Evolutionary conservation across 345 rosid genomes (phyloP).

Genomic region (Eucalyptus polybractea): DNA sequence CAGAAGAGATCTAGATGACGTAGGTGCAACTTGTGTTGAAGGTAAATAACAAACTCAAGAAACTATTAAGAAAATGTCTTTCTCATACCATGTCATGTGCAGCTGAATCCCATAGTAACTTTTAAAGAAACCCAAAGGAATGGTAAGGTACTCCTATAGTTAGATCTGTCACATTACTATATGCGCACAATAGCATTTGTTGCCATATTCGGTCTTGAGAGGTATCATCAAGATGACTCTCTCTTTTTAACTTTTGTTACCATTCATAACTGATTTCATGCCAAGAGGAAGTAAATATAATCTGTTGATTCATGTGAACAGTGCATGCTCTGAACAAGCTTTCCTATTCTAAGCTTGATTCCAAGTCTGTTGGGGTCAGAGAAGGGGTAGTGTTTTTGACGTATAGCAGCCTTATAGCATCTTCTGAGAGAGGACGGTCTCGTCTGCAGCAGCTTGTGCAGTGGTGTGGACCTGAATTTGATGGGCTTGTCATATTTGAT

Average conservation of each 20-base stretch:
- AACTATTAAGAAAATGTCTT: not conserved
- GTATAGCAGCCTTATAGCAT: constrained; percentile 96
- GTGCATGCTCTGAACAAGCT: constrained; percentile 97
- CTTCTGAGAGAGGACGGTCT: constrained; percentile 98
- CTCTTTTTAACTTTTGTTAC: not conserved
- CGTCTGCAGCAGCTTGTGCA: constrained; percentile 98
- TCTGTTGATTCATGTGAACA: constrained; percentile 20
- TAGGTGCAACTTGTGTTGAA: constrained; percentile 70
- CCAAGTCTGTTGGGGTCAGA: constrained; percentile 77
- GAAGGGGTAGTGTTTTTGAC: constrained; percentile 94
- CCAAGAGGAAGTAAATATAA: not conserved
- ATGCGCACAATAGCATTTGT: not conserved
- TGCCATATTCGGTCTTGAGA: not conserved
- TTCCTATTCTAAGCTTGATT: constrained; percentile 95
- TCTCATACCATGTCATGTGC: not conserved
- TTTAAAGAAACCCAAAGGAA: not conserved
- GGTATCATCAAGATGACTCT: not conserved
- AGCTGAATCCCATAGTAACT: not conserved
- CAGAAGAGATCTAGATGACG: constrained; percentile 97
- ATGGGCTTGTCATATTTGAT: constrained; percentile 89
- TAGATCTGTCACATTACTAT: not conserved
- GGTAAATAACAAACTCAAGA: constrained; percentile 19
- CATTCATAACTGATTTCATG: not conserved
- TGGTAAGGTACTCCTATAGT: not conserved
- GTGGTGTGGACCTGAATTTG: constrained; percentile 87